A percentile compares a stretch with the other conserved stretches of the same genome.
phyloP scores from a whole-genome alignment of 164 flowering plant species.

The Chloranthus sessilifolius region DNA sequence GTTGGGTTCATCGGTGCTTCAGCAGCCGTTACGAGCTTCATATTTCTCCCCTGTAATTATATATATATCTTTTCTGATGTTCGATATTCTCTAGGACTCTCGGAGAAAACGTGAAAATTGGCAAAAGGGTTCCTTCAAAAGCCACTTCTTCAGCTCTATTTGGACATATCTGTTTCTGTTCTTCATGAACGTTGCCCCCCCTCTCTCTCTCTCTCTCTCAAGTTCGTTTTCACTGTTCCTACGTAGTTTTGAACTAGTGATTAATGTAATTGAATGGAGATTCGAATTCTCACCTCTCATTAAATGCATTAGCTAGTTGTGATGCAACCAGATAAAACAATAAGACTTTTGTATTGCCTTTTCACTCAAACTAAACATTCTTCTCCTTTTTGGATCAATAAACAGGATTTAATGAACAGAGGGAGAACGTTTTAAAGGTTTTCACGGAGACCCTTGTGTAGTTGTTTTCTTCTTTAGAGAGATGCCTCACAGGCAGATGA shows the following conservation, averaged over 20 bases:
- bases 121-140: constrained; percentile 7
- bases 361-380: not conserved
- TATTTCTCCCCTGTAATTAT: not conserved
- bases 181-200: constrained; percentile 7
- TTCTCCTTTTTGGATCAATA: not conserved
- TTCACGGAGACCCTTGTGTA: not conserved
- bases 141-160: constrained; percentile 4
- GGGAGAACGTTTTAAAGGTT: constrained; percentile 4
- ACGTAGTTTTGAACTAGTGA: constrained; percentile 1
- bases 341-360: not conserved
- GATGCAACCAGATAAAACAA: not conserved
- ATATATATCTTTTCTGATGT: not conserved
- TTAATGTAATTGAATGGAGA: too few relatives aligned
- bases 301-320: too few relatives aligned
- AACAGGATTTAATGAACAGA: constrained; percentile 6
- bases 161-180: constrained; percentile 2
- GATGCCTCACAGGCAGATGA: constrained; percentile 38
- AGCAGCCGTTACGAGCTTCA: constrained; percentile 7
- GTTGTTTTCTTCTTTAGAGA: constrained; percentile 1
- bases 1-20: not conserved
- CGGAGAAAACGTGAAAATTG: constrained; percentile 21
- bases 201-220: constrained; percentile 4
- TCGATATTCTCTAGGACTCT: constrained; percentile 20
- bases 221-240: not conserved
- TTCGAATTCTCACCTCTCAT: not conserved